Percentiles rank a stretch among this genome's conserved stretches.
These are phyloP conservation scores for Aspergillus mulundensis DNA, from an alignment of 495 filamentous ascomycete species.

Conservation along the genomic window DNA sequence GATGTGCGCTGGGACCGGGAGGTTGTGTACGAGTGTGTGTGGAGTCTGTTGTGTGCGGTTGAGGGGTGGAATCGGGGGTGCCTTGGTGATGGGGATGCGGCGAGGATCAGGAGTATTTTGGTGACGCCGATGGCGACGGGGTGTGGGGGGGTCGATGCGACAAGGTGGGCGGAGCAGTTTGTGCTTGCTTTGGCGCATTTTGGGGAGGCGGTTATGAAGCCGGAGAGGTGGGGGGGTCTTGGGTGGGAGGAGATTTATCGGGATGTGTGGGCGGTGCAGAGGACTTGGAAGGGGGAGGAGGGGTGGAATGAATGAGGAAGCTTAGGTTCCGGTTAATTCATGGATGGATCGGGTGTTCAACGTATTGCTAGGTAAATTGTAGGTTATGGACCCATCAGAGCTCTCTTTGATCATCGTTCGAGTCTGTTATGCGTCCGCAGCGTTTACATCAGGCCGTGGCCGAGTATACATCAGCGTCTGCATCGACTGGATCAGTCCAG, in stretches of 20 bases:
- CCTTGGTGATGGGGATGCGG: background rate
- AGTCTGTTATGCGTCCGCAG: conserved; percentile 11
- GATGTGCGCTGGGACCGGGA: conserved; percentile 46
- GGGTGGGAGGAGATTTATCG: conserved; percentile 28
- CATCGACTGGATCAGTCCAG: conserved; percentile 17
- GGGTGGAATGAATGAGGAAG: no score
- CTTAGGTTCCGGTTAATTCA: no score
- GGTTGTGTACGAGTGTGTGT: conserved; percentile 51
- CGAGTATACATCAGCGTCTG: conserved; percentile 33
- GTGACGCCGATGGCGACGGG: conserved; percentile 50
- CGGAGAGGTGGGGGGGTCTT: conserved; percentile 29
- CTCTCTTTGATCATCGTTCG: conserved; percentile 50
- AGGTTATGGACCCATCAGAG: conserved; percentile 37
- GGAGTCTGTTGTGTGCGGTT: conserved; percentile 45
- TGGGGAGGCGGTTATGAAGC: conserved; percentile 35
- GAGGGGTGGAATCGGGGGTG: conserved; percentile 38
- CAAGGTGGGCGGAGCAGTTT: conserved; percentile 46
- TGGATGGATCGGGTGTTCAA: no score
- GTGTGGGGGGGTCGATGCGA: conserved; percentile 36
- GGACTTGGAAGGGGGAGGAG: conserved; percentile 19
- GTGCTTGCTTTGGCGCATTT: conserved; percentile 49
- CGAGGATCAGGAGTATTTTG: conserved; percentile 37
- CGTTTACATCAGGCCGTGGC: conserved; percentile 31
- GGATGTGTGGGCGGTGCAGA: conserved; percentile 24
- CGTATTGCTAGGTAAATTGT: background rate